Conservation (phyloP, 2,329 filamentous ascomycete species). For the Colletotrichum tanaceti region DNA sequence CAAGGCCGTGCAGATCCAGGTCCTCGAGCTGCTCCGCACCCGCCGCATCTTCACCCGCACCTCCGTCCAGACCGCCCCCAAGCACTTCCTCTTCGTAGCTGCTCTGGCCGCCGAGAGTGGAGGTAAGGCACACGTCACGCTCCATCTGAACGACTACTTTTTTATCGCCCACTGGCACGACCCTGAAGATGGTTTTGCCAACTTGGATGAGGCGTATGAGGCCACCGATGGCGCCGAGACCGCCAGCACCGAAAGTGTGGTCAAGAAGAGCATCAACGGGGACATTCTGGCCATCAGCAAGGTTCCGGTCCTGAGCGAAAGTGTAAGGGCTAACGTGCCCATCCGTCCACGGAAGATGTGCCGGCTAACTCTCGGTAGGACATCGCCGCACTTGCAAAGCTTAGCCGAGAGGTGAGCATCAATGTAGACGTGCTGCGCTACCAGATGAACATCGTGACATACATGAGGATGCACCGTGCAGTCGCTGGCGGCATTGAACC, state of each 20-base stretch:
- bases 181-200: slow-evolving; percentile 76
- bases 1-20: slow-evolving; percentile 85
- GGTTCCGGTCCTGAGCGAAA: slow-evolving; percentile 55
- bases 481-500: slow-evolving; percentile 83
- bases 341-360: neutral
- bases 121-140: slow-evolving; percentile 62
- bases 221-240: slow-evolving; percentile 48
- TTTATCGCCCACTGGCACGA: slow-evolving; percentile 90
- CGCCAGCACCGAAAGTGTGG: slow-evolving; percentile 58
- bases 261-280: slow-evolving; percentile 50
- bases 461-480: slow-evolving; percentile 87
- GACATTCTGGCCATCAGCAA: slow-evolving; percentile 12
- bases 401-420: slow-evolving; percentile 69
- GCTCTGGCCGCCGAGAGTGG: slow-evolving; percentile 67
- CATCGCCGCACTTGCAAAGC: slow-evolving; percentile 70
- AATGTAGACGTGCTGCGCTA: slow-evolving; percentile 86
- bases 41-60: slow-evolving; percentile 81
- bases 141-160: slow-evolving; percentile 82
- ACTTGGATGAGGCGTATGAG: slow-evolving; percentile 73
- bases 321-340: slow-evolving; percentile 50
- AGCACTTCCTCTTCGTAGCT: slow-evolving; percentile 82
- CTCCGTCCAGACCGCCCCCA: slow-evolving; percentile 78
- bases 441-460: slow-evolving; percentile 86
- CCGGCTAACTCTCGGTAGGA: slow-evolving; percentile 51
- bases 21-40: slow-evolving; percentile 79